These are phyloP conservation scores for Schizopora paradoxa DNA, from an alignment of 1,284 basidiomycete species.

Conservation along the genomic window DNA sequence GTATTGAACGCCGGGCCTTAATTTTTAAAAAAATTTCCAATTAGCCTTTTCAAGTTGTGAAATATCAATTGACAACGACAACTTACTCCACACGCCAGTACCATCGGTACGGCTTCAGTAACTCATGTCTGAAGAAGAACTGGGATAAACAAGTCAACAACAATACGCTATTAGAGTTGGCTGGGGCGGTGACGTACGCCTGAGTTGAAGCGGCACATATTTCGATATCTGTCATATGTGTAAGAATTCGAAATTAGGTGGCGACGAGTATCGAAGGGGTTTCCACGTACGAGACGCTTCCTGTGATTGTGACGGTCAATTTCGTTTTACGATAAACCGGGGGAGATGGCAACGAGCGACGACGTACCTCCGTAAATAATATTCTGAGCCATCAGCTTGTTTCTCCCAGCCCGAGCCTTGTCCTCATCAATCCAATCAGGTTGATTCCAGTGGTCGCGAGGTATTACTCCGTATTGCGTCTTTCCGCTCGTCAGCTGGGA, in stretches of 20 bases:
- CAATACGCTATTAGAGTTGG: constrained; percentile 9
- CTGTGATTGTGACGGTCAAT: constrained; percentile 4
- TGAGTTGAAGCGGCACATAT: constrained; percentile 83
- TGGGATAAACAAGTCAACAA: constrained; percentile 26
- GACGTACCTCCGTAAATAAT: constrained; percentile 64
- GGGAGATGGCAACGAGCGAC: constrained; percentile 1
- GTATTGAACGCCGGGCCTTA: constrained; percentile 68
- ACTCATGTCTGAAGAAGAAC: constrained; percentile 76
- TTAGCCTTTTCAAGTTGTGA: constrained; percentile 6
- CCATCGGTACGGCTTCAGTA: constrained; percentile 69
- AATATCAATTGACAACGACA: neutral
- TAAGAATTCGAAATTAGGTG: neutral
- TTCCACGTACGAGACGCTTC: constrained; percentile 24
- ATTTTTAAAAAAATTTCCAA: too few relatives aligned
- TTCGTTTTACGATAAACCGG: constrained; percentile 7
- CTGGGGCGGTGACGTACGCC: constrained; percentile 46
- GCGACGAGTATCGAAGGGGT: neutral
- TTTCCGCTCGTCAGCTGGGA: constrained; percentile 49
- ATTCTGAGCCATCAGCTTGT: constrained; percentile 53
- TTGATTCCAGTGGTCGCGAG: constrained; percentile 71
- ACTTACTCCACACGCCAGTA: constrained; percentile 75
- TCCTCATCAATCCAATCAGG: constrained; percentile 78
- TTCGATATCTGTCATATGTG: constrained; percentile 45
- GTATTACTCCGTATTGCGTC: constrained; percentile 67
- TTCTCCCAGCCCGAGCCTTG: constrained; percentile 56